Evolutionary conservation across 495 filamentous ascomycete genomes (phyloP), one percentile per base, ranked within the genome.

Genomic region (Margaritispora aquatica): DNA sequence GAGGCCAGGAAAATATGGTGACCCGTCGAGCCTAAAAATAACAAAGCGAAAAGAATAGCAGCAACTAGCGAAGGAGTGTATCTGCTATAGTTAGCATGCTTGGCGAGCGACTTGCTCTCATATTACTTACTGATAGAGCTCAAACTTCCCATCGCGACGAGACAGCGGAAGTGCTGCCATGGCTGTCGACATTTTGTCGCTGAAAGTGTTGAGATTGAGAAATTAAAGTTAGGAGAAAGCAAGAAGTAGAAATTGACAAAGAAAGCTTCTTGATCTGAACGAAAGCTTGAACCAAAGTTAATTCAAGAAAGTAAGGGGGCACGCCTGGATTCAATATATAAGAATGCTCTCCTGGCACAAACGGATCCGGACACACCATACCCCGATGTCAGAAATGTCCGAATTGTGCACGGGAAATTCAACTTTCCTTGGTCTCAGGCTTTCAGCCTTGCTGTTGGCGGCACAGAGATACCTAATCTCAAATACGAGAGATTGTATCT

Each of bases 1-100:
- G 73, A 53, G 4, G 85, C 62, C 55, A 82, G 77, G 54, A 69
- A 74, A 29, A 69, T 24, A 59, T 88, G 85, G 8, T 68, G 57
- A 8, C 71, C n/a, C 8, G 80, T 67, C 0, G 74, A 67, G 31
- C 76, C 46, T 44, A 70, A 63, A 63, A 88, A 89, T 5, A 82
- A 60, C 7, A 72, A 60, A 2, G 72, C 56, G 58, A 82, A 84
- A 23, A 80, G 65, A 2, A 73, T 24, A 3, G 76, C 82, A 1
- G 76, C 74, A 1, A 66, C 72, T 15, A 79, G 29, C 13, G 29
- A 34, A 34, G 5, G 29, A 34, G 13, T 34, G 29, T 34, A 34
- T 34, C 29, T 5, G 13, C 13, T 34, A n/a, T n/a, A n/a, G n/a
- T n/a, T n/a, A n/a, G n/a, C n/a, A n/a, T n/a, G n/a, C n/a, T n/a